These are phyloP conservation scores for Funneliformis caledonium DNA, from an alignment of 371 early-diverging fungal species.

Conservation along the genomic window DNA sequence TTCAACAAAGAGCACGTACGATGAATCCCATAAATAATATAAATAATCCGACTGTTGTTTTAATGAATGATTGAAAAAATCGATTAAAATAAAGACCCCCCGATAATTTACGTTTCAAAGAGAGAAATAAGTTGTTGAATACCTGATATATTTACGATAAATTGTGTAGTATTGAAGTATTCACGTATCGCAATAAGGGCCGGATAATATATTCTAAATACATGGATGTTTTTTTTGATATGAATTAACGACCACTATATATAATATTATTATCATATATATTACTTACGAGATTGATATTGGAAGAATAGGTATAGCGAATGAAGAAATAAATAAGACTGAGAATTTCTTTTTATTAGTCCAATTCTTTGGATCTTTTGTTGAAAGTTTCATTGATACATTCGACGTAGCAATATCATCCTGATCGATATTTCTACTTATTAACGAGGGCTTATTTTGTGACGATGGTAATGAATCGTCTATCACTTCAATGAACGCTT, in stretches of 20 bases:
- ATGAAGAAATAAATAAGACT: neutral
- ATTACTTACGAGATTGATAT: conserved; percentile 10
- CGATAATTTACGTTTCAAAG: neutral
- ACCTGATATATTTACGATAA: conserved; percentile 4
- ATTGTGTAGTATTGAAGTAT: neutral
- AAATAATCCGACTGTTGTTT: neutral
- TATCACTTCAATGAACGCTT: too few relatives aligned
- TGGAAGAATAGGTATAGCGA: neutral
- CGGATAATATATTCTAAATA: neutral
- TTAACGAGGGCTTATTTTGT: too few relatives aligned
- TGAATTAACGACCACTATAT: too few relatives aligned
- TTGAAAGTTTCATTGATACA: neutral
- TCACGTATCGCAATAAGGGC: neutral
- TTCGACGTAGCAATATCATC: too few relatives aligned
- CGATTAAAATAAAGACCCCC: neutral
- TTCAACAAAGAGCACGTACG: neutral
- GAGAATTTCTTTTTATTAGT: neutral
- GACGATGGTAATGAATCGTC: too few relatives aligned
- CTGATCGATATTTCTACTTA: too few relatives aligned
- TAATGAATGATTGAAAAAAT: neutral
- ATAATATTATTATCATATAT: too few relatives aligned
- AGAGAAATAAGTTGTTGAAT: too few relatives aligned
- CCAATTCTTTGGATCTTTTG: conserved; percentile 20
- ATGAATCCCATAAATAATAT: neutral
- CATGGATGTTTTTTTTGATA: neutral